Conservation (phyloP, 306 rosid species). For the Quercus engelmannii region DNA sequence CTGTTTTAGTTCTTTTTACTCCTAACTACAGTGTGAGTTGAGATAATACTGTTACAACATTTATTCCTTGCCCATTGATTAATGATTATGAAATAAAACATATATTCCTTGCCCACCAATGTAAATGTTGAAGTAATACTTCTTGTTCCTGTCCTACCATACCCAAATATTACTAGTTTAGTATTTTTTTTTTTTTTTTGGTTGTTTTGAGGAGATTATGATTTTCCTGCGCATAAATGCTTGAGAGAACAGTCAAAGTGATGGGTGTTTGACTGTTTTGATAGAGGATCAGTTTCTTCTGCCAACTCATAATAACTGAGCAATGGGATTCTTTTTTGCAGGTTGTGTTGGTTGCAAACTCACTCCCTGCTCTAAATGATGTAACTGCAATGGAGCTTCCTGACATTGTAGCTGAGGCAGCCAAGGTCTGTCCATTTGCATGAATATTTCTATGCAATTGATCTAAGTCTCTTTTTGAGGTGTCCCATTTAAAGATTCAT, state of each 20-base stretch:
- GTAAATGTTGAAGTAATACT: too few relatives aligned
- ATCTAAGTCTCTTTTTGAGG: constrained; percentile 1
- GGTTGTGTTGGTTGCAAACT: constrained; percentile 97
- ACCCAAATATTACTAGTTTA: too few relatives aligned
- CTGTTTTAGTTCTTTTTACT: background rate
- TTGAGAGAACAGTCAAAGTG: background rate
- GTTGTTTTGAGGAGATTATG: too few relatives aligned
- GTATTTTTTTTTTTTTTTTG: too few relatives aligned
- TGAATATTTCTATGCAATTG: background rate
- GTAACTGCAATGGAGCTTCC: constrained; percentile 98
- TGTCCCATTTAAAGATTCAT: constrained; percentile 2
- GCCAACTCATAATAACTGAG: background rate
- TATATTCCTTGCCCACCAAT: too few relatives aligned
- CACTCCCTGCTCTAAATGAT: constrained; percentile 94
- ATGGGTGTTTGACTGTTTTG: background rate
- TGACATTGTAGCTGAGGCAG: constrained; percentile 95
- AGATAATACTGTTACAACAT: too few relatives aligned
- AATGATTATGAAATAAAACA: too few relatives aligned
- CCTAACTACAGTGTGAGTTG: background rate
- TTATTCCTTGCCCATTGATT: too few relatives aligned
- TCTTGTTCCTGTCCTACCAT: too few relatives aligned
- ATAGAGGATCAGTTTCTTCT: background rate
- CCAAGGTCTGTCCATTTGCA: constrained; percentile 64
- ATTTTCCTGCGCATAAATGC: too few relatives aligned
- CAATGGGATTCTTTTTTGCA: constrained; percentile 27